These are phyloP conservation scores for Kurtzmaniella quercitrusa DNA, from an alignment of 1,139 yeast genomes.

Conservation along the genomic window DNA sequence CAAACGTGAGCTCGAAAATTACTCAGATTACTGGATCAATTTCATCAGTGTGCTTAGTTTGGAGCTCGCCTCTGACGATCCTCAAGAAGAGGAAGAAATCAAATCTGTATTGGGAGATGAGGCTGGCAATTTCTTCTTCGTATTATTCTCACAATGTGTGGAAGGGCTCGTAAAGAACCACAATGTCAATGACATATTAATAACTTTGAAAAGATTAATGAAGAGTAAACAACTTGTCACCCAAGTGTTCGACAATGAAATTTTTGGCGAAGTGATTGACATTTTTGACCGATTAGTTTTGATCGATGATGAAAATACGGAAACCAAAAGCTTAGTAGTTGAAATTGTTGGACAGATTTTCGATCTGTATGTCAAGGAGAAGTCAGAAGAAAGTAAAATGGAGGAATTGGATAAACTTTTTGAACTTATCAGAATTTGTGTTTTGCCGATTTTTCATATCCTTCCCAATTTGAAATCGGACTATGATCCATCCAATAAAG, in stretches of 20 bases:
- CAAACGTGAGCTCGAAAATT: slow-evolving; percentile 52
- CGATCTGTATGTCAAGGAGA: slow-evolving; percentile 20
- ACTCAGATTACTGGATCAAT: slow-evolving; percentile 72
- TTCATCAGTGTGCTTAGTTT: slow-evolving; percentile 74
- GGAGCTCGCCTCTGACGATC: slow-evolving; percentile 28
- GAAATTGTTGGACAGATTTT: slow-evolving; percentile 53
- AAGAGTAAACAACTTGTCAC: slow-evolving; percentile 55
- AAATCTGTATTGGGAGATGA: slow-evolving; percentile 52
- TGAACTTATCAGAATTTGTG: slow-evolving; percentile 70
- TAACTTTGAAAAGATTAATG: slow-evolving; percentile 55
- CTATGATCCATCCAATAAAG: slow-evolving; percentile 31
- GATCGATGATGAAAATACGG: slow-evolving; percentile 46
- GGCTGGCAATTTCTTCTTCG: slow-evolving; percentile 70
- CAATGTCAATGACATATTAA: slow-evolving; percentile 41
- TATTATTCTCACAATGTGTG: slow-evolving; percentile 78
- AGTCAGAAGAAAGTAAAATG: neutral
- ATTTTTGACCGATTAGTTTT: slow-evolving; percentile 69
- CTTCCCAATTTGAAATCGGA: slow-evolving; percentile 59
- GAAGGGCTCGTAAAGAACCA: slow-evolving; percentile 59
- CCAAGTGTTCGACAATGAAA: slow-evolving; percentile 60
- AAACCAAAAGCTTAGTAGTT: slow-evolving; percentile 50
- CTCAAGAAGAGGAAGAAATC: slow-evolving; percentile 44
- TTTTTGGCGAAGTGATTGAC: slow-evolving; percentile 74
- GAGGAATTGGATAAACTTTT: slow-evolving; percentile 71
- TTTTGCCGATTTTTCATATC: slow-evolving; percentile 57